Conservation (phyloP, 805 yeast genomes). For the Cyberlindnera amylophila region DNA sequence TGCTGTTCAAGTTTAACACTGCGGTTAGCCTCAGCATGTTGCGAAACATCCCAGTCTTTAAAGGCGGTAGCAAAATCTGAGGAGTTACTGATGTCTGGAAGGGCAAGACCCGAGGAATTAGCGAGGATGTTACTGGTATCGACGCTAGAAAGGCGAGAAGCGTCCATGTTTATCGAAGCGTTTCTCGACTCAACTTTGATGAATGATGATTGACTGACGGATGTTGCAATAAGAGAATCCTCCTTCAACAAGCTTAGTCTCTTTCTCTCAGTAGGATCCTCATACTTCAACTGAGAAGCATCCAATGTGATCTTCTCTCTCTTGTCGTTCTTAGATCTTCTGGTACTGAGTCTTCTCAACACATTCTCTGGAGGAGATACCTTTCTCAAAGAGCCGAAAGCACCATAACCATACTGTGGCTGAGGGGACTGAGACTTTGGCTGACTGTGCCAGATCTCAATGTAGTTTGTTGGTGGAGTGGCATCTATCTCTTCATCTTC, state of each 20-base stretch:
- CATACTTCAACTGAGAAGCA: slow-evolving; percentile 3
- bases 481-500: slow-evolving; percentile 1
- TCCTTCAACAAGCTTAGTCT: slow-evolving; percentile 11
- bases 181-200: slow-evolving; percentile 22
- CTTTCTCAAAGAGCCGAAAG: slow-evolving; percentile 8
- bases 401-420: slow-evolving; percentile 21
- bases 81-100: slow-evolving; percentile 46
- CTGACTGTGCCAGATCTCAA: slow-evolving; percentile 29
- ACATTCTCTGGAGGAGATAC: slow-evolving; percentile 23
- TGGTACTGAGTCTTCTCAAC: slow-evolving; percentile 20
- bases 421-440: slow-evolving; percentile 25
- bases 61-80: slow-evolving; percentile 47
- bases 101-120: slow-evolving; percentile 14
- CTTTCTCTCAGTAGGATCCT: slow-evolving; percentile 5
- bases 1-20: neutral
- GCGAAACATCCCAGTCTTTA: slow-evolving; percentile 28
- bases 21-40: neutral
- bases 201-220: slow-evolving; percentile 23
- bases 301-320: slow-evolving; percentile 12
- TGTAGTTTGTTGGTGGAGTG: slow-evolving; percentile 23
- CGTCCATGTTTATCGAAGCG: slow-evolving; percentile 15
- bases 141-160: neutral
- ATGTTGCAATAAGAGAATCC: slow-evolving; percentile 23
- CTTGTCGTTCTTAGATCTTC: slow-evolving; percentile 16
- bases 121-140: slow-evolving; percentile 2